Evolutionary conservation across 2,329 filamentous ascomycete genomes (phyloP).

Genomic region (Lasiodiplodia citricola): DNA sequence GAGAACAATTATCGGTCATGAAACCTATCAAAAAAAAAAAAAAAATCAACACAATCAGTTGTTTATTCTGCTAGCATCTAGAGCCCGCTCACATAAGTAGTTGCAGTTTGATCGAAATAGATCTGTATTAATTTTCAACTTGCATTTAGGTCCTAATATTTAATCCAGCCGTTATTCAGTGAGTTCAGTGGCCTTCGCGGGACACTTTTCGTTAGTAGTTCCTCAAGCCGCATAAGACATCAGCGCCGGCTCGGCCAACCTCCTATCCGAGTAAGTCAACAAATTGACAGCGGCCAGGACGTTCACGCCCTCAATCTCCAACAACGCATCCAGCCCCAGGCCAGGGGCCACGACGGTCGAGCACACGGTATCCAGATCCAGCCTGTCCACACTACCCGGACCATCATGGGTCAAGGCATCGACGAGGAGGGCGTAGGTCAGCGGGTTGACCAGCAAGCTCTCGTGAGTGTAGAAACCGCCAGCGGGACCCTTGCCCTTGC

Average conservation of each 20-base stretch:
- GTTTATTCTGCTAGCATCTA: too few species aligned
- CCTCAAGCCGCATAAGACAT: conserved; percentile 8
- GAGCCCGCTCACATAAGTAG: too few species aligned
- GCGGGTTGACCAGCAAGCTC: conserved; percentile 56
- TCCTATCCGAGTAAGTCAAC: conserved; percentile 32
- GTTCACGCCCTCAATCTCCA: conserved; percentile 53
- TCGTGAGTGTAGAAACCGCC: conserved; percentile 58
- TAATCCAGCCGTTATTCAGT: too few species aligned
- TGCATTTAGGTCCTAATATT: too few species aligned
- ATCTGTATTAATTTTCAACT: too few species aligned
- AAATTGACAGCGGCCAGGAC: conserved; percentile 46
- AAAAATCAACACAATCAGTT: too few species aligned
- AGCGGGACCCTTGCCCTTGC: conserved; percentile 43
- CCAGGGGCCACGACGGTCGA: conserved; percentile 43
- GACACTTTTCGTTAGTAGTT: too few species aligned
- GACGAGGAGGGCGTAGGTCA: conserved; percentile 51
- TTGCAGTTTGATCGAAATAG: too few species aligned
- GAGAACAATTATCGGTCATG: too few species aligned
- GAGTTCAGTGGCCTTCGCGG: too few species aligned
- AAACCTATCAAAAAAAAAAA: too few species aligned
- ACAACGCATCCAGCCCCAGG: conserved; percentile 50
- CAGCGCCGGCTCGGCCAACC: conserved; percentile 7
- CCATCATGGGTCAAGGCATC: conserved; percentile 58
- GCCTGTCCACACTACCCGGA: conserved; percentile 46
- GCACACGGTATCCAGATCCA: conserved; percentile 51